phyloP scores from a whole-genome alignment of 306 rosid species.

The Lablab purpureus region DNA sequence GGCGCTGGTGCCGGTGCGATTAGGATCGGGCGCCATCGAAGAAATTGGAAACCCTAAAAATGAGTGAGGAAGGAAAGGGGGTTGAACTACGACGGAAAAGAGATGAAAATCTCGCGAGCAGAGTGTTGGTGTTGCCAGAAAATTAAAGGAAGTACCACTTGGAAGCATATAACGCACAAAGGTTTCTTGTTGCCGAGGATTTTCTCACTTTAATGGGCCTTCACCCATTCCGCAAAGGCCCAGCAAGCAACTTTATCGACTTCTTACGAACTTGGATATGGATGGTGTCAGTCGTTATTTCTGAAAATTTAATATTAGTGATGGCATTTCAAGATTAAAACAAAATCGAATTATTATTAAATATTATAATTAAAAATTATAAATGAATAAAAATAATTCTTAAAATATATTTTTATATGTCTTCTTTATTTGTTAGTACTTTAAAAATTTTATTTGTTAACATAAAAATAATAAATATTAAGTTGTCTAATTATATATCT shows the following conservation, averaged over 20 bases:
- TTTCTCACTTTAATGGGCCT: slow-evolving; percentile 35
- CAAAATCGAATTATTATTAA: no score
- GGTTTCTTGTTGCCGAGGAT: slow-evolving; percentile 46
- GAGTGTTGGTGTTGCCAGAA: not conserved
- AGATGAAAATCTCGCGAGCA: slow-evolving; percentile 22
- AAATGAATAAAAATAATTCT: no score
- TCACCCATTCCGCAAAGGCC: not conserved
- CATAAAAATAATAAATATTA: no score
- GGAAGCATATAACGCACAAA: not conserved
- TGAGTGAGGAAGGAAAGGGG: not conserved
- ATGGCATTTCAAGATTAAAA: no score
- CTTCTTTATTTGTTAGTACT: no score
- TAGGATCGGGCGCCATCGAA: slow-evolving; percentile 82
- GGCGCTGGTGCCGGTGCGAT: slow-evolving; percentile 60
- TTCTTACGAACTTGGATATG: no score
- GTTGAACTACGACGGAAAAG: not conserved
- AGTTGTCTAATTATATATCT: no score
- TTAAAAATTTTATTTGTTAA: no score
- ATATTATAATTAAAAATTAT: no score
- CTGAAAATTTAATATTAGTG: no score
- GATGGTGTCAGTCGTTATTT: no score
- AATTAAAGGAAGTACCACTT: not conserved
- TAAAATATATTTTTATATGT: no score
- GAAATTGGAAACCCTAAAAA: slow-evolving; percentile 51
- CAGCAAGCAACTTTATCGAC: not conserved